Percentiles rank a stretch among this genome's conserved stretches.
Evolutionary conservation across 2,329 filamentous ascomycete species (phyloP).

Genomic region (Hypoxylon rubiginosum): DNA sequence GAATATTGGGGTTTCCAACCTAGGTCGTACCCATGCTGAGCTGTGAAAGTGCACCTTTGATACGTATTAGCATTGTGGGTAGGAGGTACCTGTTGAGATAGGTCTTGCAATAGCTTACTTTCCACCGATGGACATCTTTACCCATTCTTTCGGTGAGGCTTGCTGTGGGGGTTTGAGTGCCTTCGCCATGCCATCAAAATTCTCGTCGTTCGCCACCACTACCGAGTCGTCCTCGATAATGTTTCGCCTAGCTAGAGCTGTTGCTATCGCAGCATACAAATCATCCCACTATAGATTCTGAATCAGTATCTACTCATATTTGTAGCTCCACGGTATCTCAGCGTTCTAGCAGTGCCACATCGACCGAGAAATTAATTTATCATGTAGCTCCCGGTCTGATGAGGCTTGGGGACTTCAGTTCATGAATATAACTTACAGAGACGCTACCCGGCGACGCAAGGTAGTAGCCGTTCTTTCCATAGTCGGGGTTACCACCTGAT

Average conservation of each 20-base stretch:
- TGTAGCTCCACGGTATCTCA: too few species aligned
- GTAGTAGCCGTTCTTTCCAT: conserved; percentile 63
- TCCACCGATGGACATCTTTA: conserved; percentile 59
- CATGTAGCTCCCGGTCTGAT: too few species aligned
- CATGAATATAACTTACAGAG: conserved; percentile 39
- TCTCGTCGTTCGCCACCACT: conserved; percentile 52
- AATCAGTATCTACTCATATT: not conserved
- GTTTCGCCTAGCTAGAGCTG: conserved; percentile 55
- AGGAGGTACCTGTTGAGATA: not conserved
- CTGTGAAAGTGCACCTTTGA: conserved; percentile 58
- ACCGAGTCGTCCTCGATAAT: conserved; percentile 57
- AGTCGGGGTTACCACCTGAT: conserved; percentile 51
- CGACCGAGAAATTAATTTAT: too few species aligned
- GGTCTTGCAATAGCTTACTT: conserved; percentile 50
- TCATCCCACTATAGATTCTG: conserved; percentile 58
- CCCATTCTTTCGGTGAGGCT: conserved; percentile 42
- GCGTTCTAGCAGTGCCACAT: too few species aligned
- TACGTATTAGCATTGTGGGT: not conserved
- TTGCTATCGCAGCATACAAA: conserved; percentile 62
- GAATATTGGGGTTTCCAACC: conserved; percentile 61
- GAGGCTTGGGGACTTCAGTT: not conserved
- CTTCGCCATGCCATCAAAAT: conserved; percentile 57
- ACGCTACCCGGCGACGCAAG: conserved; percentile 63
- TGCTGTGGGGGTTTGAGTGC: conserved; percentile 54
- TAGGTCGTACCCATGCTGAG: conserved; percentile 56